Conservation (phyloP, 2,329 filamentous ascomycete genomes). For the Fusarium praegraminearum region DNA sequence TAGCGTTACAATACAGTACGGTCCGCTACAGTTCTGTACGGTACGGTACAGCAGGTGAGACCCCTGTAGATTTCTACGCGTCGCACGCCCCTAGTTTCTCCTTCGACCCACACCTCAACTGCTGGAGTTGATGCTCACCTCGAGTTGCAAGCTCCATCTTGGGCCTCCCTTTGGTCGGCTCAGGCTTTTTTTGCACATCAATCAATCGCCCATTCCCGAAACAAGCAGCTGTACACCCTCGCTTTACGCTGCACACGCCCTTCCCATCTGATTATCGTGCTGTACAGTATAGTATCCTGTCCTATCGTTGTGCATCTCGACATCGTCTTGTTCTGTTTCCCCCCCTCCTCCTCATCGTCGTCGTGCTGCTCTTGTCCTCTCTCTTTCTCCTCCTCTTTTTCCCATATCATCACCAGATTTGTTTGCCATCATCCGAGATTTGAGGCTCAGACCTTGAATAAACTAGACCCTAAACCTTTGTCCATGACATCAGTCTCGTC, state of each 20-base stretch:
- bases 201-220: conserved; percentile 38
- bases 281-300: conserved; percentile 1
- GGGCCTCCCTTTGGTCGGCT: conserved; percentile 37
- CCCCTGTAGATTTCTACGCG: conserved; percentile 11
- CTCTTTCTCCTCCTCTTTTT: background rate
- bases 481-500: conserved; percentile 33
- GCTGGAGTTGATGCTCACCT: conserved; percentile 8
- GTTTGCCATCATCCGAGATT: background rate
- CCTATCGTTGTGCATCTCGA: conserved; percentile 15
- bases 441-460: background rate
- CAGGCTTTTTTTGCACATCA: conserved; percentile 16
- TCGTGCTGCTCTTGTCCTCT: background rate
- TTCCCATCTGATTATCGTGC: conserved; percentile 19
- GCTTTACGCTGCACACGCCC: conserved; percentile 15
- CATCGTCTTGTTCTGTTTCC: conserved; percentile 11
- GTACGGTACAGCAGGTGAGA: conserved; percentile 4
- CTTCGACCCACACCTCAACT: conserved; percentile 18
- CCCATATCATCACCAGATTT: background rate
- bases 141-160: conserved; percentile 14
- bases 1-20: conserved; percentile 6
- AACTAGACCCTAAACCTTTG: background rate
- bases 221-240: conserved; percentile 27
- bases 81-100: conserved; percentile 27
- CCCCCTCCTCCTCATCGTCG: conserved; percentile 5
- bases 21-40: background rate